Conservation (phyloP, 495 filamentous ascomycete species). For the Hypoxylon rickii region DNA sequence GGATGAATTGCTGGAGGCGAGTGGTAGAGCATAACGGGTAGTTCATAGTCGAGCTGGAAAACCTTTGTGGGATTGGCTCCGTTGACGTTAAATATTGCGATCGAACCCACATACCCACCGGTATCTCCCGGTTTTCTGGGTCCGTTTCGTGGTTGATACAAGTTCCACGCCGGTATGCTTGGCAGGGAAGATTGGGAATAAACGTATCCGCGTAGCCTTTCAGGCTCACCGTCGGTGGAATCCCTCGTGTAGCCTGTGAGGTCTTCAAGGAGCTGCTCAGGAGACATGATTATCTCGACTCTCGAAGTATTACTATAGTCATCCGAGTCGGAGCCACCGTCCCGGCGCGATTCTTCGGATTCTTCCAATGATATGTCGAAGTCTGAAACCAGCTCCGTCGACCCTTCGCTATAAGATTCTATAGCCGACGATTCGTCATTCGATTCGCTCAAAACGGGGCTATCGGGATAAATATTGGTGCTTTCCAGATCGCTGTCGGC, state of each 20-base stretch:
- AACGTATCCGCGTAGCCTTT: neutral
- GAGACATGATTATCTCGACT: neutral
- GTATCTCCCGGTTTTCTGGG: too few relatives aligned
- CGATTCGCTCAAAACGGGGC: conserved; percentile 1
- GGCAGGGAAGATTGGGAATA: neutral
- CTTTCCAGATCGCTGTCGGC: too few relatives aligned
- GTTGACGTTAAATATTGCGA: neutral
- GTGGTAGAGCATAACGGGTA: conserved; percentile 1
- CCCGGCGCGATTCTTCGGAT: neutral
- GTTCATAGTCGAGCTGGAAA: neutral
- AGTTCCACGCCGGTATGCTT: neutral
- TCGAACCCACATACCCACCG: neutral
- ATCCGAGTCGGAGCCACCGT: neutral
- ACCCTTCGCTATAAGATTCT: conserved; percentile 1
- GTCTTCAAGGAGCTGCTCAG: neutral
- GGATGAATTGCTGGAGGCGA: conserved; percentile 1
- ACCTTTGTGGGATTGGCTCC: neutral
- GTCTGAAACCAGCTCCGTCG: neutral
- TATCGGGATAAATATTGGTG: too few relatives aligned
- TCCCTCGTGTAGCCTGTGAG: neutral
- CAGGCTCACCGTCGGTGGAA: neutral
- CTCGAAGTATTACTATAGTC: neutral
- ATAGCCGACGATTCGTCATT: neutral
- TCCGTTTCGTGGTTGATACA: neutral
- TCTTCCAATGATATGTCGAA: neutral